Base-by-base conservation (phyloP, 2,329 filamentous ascomycete genomes). In the Paraphoma sp. region DNA sequence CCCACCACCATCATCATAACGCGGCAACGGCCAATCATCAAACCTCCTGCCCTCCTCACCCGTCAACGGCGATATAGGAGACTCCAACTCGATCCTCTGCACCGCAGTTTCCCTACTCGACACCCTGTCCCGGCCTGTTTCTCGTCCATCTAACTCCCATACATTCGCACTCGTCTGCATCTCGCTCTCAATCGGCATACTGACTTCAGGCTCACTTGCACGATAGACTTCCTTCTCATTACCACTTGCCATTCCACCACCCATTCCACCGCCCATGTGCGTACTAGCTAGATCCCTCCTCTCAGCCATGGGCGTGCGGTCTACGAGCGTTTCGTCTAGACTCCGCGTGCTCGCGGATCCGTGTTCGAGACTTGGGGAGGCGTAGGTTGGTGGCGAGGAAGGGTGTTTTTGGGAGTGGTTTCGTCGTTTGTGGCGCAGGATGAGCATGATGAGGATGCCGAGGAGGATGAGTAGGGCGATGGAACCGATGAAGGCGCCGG, bases 151-250 rank as follows among this genome's bases (percentile, higher is more conserved):
- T 5, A 63, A 38, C 28, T 63, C 60, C 58, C 55, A 61, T 2
- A 61, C 49, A 29, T 63, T 63, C 9, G 55, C 54, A 17, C 8
- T 56, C 1, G 57, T 63, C 10, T 49, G 36, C 57, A 60, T 56
- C 18, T 63, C 60, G 14, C 51, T 54, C 2, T 30, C 44, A 23
- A 30, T 23, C 4, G 47, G 50, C 23, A 48, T 31, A 2, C 41
- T 45, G 0, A 51, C 30, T 8, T 53, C 38, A 45, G 40, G 46
- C 36, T 47, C 1, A 48, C 16, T 45, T 38, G 48, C 6, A 48
- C 12, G 51, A 44, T 29, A 55, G 6, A 51, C 42, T 4, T 29
- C 11, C 9, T 59, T 62, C 33, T 54, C 53, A 18, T 49, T 44
- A 11, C 38, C 45, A 14, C 41, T 48, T 36, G 31, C 12, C 40